A percentile compares a stretch with the other conserved stretches of the same genome.
phyloP scores from a whole-genome alignment of 106 monocot species.

The Agapanthus africanus region DNA sequence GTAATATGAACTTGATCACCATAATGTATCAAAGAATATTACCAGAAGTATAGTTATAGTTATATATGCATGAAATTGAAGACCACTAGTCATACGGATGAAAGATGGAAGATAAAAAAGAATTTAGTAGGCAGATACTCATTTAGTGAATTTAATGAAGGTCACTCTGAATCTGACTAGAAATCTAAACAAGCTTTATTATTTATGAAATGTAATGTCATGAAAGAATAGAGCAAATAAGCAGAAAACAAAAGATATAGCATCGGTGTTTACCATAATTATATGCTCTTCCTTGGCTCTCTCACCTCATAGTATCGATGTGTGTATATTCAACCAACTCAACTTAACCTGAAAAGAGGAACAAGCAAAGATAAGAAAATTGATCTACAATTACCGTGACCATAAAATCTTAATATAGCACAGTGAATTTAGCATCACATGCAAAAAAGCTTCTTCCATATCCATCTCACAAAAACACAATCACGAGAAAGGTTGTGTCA shows the following conservation, averaged over 20 bases:
- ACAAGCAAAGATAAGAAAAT: slow-evolving; percentile 4
- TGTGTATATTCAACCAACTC: neutral
- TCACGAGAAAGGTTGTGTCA: neutral
- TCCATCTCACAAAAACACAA: slow-evolving; percentile 7
- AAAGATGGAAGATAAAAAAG: too few relatives aligned
- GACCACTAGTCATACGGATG: too few relatives aligned
- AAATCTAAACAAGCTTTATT: slow-evolving; percentile 1
- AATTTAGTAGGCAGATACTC: too few relatives aligned
- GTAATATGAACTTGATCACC: too few relatives aligned
- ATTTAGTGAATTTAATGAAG: too few relatives aligned
- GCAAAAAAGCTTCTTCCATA: neutral
- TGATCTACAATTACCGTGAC: neutral
- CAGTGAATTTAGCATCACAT: neutral
- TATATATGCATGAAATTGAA: too few relatives aligned
- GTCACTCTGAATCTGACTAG: neutral
- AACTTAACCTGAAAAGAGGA: neutral
- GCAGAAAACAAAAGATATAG: neutral
- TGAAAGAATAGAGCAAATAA: neutral
- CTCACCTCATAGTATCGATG: neutral
- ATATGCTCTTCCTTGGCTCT: neutral
- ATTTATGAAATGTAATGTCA: neutral
- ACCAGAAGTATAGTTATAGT: too few relatives aligned
- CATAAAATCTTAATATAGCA: neutral
- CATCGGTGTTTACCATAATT: neutral
- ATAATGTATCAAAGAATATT: too few relatives aligned